Conservation (phyloP, 257 asterid genomes). For the Haberlea rhodopensis region DNA sequence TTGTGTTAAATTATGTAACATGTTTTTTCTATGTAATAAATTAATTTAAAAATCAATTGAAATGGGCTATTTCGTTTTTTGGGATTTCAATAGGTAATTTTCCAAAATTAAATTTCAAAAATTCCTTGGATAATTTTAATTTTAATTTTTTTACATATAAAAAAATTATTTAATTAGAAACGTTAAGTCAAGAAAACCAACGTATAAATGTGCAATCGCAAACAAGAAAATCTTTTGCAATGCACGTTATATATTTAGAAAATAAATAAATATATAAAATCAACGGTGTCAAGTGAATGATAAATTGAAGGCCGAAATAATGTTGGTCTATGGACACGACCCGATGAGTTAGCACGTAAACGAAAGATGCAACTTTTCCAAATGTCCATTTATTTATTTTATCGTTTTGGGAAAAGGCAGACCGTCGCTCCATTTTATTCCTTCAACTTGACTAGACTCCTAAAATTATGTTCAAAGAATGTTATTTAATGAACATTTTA, state of each 20-base stretch:
- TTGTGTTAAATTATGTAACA: too few species aligned
- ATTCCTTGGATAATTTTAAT: too few species aligned
- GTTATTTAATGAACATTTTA: too few species aligned
- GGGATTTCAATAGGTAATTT: too few species aligned
- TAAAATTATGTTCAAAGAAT: too few species aligned
- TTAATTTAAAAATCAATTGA: background rate
- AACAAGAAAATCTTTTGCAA: background rate
- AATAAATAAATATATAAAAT: too few species aligned
- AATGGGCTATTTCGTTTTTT: background rate
- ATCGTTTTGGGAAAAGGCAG: background rate
- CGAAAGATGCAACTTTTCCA: background rate
- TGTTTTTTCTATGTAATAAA: too few species aligned
- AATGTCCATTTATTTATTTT: constrained; percentile 17
- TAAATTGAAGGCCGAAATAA: background rate
- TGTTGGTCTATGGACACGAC: background rate
- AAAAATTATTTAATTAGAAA: too few species aligned
- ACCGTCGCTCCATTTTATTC: constrained; percentile 14
- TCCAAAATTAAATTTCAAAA: too few species aligned
- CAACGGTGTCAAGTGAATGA: background rate
- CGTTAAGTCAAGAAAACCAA: too few species aligned
- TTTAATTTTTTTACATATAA: too few species aligned
- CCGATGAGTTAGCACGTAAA: background rate
- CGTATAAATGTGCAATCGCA: background rate
- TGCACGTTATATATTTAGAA: background rate
- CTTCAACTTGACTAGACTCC: constrained; percentile 31